Base-by-base conservation (phyloP, 495 filamentous ascomycete genomes). In the Penicillium alfredii region DNA sequence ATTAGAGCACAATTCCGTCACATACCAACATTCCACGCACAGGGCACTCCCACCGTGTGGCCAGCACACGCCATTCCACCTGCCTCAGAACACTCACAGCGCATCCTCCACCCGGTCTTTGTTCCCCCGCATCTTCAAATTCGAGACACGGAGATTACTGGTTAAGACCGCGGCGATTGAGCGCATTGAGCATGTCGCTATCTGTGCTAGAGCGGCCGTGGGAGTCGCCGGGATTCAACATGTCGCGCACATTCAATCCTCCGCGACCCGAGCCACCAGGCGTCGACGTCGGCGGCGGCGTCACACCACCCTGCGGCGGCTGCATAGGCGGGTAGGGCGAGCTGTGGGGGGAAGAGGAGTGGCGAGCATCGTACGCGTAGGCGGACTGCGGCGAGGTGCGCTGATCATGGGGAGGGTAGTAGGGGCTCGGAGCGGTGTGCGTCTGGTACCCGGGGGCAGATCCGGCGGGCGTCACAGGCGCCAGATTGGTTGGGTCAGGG, bases 151-250 rank as follows among this genome's bases (percentile, higher is more conserved):
- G 15, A 15, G 9, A 15, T 36, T 48, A 49, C 41, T 61, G 49
- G 24, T 49, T 51, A 22, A 56, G 53, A 4, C 61, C 64, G 14
- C 64, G 65, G 20, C 70, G 66, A 42, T 74, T 72, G 39, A 77
- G 46, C 24, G 69, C 66, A 48, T 74, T 72, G 29, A 77, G 58
- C 73, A 77, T 77, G 40, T 72, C 66, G 37, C 64, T 76, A 42
- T 77, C 73, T 10, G 71, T 68, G 39, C 63, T 72, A 24, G 70
- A 71, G 10, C 71, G 64, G n/a, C 63, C 69, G 26, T 61, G 57
- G 22, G 58, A 56, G 40, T 62, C 68, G 23, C 64, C 60, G 0
- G 61, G 63, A 33, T 71, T 69, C 13, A 77, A 53, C 56, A 77
- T 69, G 38, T 74, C 70, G 24, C 70, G 66, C 27, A 77, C 71